Conservation (phyloP, 2,329 filamentous ascomycete species). For the Monosporascus sp. region DNA sequence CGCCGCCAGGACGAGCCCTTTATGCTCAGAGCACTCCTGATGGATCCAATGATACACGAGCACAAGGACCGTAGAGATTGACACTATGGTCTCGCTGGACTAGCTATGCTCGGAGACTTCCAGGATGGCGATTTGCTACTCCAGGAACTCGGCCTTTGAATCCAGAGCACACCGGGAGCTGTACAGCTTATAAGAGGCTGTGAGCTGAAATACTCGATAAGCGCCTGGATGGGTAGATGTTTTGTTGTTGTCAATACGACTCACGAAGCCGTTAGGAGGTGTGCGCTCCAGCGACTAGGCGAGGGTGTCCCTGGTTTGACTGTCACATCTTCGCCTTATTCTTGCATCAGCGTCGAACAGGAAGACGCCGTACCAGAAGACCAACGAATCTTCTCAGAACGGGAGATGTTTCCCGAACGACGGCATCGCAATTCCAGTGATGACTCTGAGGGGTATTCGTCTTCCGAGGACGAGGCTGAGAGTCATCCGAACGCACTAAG, state of each 20-base stretch:
- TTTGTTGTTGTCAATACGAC: constrained; percentile 3
- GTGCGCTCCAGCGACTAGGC: not conserved
- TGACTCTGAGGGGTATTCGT: not conserved
- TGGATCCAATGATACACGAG: constrained; percentile 1
- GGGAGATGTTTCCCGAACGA: not conserved
- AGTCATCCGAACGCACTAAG: no score
- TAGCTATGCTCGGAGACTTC: not conserved
- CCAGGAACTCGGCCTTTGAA: not conserved
- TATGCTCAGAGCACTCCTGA: not conserved
- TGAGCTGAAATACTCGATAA: constrained; percentile 6
- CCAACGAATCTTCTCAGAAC: not conserved
- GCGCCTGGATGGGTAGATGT: constrained; percentile 3
- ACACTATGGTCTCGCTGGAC: constrained; percentile 1
- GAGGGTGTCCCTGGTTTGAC: not conserved
- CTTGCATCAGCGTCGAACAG: not conserved
- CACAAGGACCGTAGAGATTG: constrained; percentile 1
- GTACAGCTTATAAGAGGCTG: constrained; percentile 3
- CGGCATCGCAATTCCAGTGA: not conserved
- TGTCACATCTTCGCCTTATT: not conserved
- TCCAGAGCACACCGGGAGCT: not conserved
- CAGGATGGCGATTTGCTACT: not conserved
- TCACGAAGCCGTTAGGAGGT: constrained; percentile 3
- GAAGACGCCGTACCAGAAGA: constrained; percentile 1
- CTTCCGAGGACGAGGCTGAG: not conserved
- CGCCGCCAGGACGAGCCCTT: not conserved